Evolutionary conservation across 2,329 filamentous ascomycete genomes (phyloP).

Genomic region (Neoascochyta sp.): DNA sequence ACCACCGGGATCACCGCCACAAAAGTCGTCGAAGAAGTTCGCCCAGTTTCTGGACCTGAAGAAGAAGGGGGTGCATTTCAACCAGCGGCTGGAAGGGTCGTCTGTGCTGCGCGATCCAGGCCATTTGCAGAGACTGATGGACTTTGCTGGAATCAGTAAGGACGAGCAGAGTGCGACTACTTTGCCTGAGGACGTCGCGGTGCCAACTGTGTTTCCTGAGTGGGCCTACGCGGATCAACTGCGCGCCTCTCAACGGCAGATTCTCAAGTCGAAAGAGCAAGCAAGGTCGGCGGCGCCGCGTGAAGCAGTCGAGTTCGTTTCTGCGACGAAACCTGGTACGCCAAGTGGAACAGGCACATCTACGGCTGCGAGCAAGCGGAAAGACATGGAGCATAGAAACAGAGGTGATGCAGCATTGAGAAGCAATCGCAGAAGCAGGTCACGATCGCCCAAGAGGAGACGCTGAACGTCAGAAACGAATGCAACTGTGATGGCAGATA

Average conservation of each 20-base stretch:
- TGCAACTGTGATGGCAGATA: background rate
- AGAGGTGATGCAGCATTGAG: constrained; percentile 16
- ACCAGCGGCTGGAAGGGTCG: constrained; percentile 65
- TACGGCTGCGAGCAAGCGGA: constrained; percentile 24
- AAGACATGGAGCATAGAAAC: constrained; percentile 30
- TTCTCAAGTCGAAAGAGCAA: constrained; percentile 32
- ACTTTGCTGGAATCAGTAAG: constrained; percentile 59
- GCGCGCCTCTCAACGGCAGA: constrained; percentile 39
- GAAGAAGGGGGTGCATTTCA: constrained; percentile 73
- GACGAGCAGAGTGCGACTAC: constrained; percentile 65
- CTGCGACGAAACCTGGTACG: constrained; percentile 22
- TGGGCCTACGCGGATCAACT: constrained; percentile 46
- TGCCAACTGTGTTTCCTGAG: constrained; percentile 41
- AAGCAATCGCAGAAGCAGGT: constrained; percentile 18
- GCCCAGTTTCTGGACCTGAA: constrained; percentile 74
- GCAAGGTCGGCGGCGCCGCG: constrained; percentile 26
- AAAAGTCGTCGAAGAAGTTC: constrained; percentile 61
- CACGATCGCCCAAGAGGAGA: constrained; percentile 32
- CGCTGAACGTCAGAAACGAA: constrained; percentile 18
- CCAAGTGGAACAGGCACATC: constrained; percentile 19
- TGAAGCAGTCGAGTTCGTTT: constrained; percentile 34
- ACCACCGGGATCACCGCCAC: constrained; percentile 55
- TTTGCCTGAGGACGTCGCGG: constrained; percentile 37
- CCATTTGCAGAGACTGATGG: constrained; percentile 67
- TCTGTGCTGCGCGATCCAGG: constrained; percentile 67